A percentile compares a stretch with the other conserved stretches of the same genome.
Conservation (phyloP, 768 basidiomycete genomes). For the Termitomyces sp. region DNA sequence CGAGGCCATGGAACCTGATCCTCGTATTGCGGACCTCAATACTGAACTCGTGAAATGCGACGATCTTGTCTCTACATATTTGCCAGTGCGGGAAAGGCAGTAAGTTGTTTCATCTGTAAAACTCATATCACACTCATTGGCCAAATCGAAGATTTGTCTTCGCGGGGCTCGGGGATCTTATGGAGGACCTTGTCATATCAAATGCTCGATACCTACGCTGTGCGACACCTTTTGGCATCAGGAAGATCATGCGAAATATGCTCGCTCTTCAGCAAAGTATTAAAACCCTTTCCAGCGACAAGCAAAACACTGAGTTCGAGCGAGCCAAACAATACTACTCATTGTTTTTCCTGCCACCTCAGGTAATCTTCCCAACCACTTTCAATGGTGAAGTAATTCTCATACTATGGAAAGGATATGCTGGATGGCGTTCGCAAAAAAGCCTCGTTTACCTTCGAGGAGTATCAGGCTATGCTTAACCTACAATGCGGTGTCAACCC, state of each 20-base stretch:
- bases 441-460: slow-evolving; percentile 80
- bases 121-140: slow-evolving; percentile 11
- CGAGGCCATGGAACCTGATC: slow-evolving; percentile 90
- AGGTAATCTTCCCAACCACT: slow-evolving; percentile 43
- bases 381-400: not conserved
- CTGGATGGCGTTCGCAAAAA: slow-evolving; percentile 64
- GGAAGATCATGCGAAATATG: slow-evolving; percentile 87
- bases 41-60: slow-evolving; percentile 75
- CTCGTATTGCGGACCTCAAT: slow-evolving; percentile 85
- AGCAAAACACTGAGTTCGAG: slow-evolving; percentile 66
- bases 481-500: slow-evolving; percentile 85
- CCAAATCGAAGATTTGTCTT: slow-evolving; percentile 70
- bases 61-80: slow-evolving; percentile 58
- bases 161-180: slow-evolving; percentile 78
- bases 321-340: slow-evolving; percentile 79
- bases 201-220: slow-evolving; percentile 68
- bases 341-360: slow-evolving; percentile 71
- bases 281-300: slow-evolving; percentile 67
- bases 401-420: slow-evolving; percentile 54
- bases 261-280: slow-evolving; percentile 90
- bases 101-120: slow-evolving; percentile 34
- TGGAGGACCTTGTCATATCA: slow-evolving; percentile 79
- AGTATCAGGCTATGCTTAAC: slow-evolving; percentile 89
- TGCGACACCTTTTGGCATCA: slow-evolving; percentile 74
- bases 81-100: slow-evolving; percentile 68